Percentiles rank a stretch among this genome's conserved stretches.
Evolutionary conservation across 2,329 filamentous ascomycete genomes (phyloP).

Genomic region (Penicillium sp.): DNA sequence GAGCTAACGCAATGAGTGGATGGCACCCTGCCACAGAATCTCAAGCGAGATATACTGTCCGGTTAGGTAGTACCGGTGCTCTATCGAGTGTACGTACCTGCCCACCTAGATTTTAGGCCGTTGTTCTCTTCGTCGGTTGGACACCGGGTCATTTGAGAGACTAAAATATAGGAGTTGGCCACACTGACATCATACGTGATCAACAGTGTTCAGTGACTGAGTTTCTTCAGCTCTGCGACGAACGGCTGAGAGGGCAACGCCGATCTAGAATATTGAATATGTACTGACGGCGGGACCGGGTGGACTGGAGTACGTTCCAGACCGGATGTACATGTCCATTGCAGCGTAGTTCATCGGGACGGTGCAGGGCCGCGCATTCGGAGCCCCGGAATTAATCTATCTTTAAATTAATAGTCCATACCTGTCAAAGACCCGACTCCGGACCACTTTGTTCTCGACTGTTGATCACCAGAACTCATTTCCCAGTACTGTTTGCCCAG

Average conservation of each 20-base stretch:
- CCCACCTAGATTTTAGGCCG: too few species aligned
- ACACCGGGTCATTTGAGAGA: neutral
- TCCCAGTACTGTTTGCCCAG: neutral
- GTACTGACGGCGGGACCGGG: neutral
- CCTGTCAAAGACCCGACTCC: slow-evolving; percentile 1
- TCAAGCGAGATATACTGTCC: neutral
- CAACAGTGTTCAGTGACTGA: neutral
- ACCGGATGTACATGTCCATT: neutral
- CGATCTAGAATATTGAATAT: neutral
- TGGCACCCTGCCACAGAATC: neutral
- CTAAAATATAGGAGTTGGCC: neutral
- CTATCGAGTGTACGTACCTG: too few species aligned
- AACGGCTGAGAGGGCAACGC: neutral
- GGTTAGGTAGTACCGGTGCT: neutral
- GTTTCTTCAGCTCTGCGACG: neutral
- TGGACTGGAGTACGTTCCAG: neutral
- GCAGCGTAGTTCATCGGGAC: neutral
- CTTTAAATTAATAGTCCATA: slow-evolving; percentile 2
- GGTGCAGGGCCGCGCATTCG: neutral
- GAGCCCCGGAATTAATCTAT: slow-evolving; percentile 5
- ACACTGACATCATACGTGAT: slow-evolving; percentile 3
- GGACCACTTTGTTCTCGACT: too few species aligned
- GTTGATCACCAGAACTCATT: neutral
- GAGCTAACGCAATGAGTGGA: neutral
- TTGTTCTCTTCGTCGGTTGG: too few species aligned